Percentiles rank a stretch among this genome's conserved stretches.
phyloP scores from a whole-genome alignment of 73 alveolate genomes.

The Paramecium octaurelia region DNA sequence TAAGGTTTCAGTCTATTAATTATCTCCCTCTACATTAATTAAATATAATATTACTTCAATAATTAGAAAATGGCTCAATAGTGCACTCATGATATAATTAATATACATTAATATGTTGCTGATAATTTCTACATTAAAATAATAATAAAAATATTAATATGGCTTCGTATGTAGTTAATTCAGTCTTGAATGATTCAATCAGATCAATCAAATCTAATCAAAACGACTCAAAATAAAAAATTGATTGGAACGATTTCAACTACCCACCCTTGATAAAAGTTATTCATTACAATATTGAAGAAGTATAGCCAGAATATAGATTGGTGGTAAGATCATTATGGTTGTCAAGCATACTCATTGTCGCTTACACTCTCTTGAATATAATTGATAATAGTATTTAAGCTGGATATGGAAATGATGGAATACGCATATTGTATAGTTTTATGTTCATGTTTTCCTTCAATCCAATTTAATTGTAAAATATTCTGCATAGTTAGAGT shows the following conservation, averaged over 20 bases:
- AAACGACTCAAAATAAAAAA: neutral
- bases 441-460: conserved; percentile 42
- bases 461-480: conserved; percentile 37
- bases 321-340: conserved; percentile 31
- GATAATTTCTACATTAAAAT: neutral
- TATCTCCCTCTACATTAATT: neutral
- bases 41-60: neutral
- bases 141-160: neutral
- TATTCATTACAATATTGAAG: conserved; percentile 55
- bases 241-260: conserved; percentile 58
- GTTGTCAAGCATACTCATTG: conserved; percentile 24
- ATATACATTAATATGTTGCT: neutral
- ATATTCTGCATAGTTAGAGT: neutral
- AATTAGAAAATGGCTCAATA: neutral
- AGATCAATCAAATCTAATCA: neutral
- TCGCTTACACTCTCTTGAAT: neutral
- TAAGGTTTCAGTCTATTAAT: neutral
- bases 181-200: neutral
- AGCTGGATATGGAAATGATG: neutral
- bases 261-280: conserved; percentile 60
- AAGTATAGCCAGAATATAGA: conserved; percentile 40
- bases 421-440: conserved; percentile 19
- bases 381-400: neutral
- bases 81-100: neutral
- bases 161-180: neutral